Percentiles rank a stretch among this genome's conserved stretches.
These are phyloP conservation scores for Eragrostis nindensis DNA, from an alignment of 176 grass and related monocot species.

Conservation along the genomic window DNA sequence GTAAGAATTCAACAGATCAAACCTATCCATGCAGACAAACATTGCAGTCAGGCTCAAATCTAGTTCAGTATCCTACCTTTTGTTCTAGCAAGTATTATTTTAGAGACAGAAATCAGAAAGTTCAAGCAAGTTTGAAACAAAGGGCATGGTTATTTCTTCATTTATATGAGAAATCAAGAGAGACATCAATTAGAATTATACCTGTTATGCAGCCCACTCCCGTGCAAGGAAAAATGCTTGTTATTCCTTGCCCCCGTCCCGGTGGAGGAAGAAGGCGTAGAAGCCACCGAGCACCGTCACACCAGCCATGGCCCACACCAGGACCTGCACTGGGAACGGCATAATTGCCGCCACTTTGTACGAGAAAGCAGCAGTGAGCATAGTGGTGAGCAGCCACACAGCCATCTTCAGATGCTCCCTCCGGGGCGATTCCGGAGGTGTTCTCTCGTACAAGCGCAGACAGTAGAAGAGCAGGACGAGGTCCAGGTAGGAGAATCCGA, in stretches of 20 bases:
- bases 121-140: background rate
- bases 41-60: no score
- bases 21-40: no score
- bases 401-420: slow-evolving; percentile 21
- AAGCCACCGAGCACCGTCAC: background rate
- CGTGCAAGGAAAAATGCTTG: background rate
- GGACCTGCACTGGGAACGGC: background rate
- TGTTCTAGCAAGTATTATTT: background rate
- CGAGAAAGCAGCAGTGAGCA: slow-evolving; percentile 31
- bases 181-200: background rate
- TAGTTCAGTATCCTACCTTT: no score
- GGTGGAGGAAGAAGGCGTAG: slow-evolving; percentile 25
- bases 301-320: slow-evolving; percentile 6
- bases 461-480: background rate
- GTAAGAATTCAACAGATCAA: no score
- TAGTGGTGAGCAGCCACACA: slow-evolving; percentile 30
- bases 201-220: background rate
- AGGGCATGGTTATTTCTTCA: background rate
- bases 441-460: background rate
- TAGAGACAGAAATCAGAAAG: background rate
- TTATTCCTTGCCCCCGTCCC: background rate
- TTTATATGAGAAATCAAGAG: background rate
- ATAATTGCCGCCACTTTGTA: slow-evolving; percentile 39
- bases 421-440: background rate
- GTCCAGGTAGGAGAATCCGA: background rate